A percentile compares a stretch with the other conserved stretches of the same genome.
Conservation (phyloP, 2,329 filamentous ascomycete genomes). For the Xylariaceae sp. region DNA sequence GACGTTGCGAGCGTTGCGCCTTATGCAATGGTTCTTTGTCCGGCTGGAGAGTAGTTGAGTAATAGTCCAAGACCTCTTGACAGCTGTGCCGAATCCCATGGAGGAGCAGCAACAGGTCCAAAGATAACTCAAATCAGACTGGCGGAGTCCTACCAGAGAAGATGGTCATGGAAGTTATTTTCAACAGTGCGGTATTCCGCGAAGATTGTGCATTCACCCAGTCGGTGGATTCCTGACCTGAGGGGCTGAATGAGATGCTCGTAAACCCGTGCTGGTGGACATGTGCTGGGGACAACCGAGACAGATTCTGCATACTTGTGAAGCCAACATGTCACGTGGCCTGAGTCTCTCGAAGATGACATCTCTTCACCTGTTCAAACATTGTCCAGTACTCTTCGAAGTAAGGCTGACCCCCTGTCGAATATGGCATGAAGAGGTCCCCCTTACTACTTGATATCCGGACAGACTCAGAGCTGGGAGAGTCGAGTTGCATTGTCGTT, state of each 20-base stretch:
- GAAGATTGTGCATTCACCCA: background rate
- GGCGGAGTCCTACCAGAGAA: background rate
- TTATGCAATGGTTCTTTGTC: background rate
- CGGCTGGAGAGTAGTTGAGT: background rate
- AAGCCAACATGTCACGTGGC: no score
- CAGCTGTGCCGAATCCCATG: background rate
- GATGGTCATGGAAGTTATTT: background rate
- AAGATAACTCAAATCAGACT: background rate
- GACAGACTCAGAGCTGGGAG: no score
- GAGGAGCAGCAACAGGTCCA: background rate
- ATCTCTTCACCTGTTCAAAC: no score
- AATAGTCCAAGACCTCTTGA: background rate
- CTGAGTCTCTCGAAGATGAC: no score
- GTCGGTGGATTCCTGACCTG: background rate
- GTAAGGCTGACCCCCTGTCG: no score
- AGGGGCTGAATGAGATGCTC: no score
- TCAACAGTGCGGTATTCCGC: background rate
- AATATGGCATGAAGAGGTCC: no score
- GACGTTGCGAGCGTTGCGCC: background rate
- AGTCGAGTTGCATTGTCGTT: no score
- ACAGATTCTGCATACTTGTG: background rate
- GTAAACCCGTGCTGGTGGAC: background rate
- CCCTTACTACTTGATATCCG: no score
- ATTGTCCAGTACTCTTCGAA: no score
- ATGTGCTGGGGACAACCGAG: background rate